These are phyloP conservation scores for Mycena epipterygia DNA, from an alignment of 768 basidiomycete species.

Conservation along the genomic window DNA sequence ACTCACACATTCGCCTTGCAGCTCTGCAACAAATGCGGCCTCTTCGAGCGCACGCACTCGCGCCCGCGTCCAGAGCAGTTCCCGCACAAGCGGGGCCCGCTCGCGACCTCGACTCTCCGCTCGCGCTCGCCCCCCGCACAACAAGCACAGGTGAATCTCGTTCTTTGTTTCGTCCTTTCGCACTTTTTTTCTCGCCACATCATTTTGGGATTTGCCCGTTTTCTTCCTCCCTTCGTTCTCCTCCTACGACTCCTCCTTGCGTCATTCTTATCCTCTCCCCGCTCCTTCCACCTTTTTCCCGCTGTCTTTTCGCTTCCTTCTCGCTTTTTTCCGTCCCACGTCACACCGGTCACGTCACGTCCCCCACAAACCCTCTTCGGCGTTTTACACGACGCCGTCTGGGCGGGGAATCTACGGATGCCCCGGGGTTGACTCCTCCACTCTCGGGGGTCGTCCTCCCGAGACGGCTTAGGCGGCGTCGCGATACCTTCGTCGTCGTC, in stretches of 20 bases:
- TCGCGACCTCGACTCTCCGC: conserved; percentile 65
- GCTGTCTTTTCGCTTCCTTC: not conserved
- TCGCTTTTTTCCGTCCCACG: not conserved
- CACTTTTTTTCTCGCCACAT: not conserved
- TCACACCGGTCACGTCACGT: too few relatives aligned
- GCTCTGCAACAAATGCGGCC: conserved; percentile 81
- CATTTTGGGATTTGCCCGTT: not conserved
- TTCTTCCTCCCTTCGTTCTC: not conserved
- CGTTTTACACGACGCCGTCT: too few relatives aligned
- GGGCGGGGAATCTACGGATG: too few relatives aligned
- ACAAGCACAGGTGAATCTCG: not conserved
- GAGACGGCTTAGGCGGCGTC: too few relatives aligned
- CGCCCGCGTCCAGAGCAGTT: conserved; percentile 85
- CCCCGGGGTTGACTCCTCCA: too few relatives aligned
- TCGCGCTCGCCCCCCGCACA: conserved; percentile 61
- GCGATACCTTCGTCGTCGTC: too few relatives aligned
- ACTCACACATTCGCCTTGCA: conserved; percentile 44
- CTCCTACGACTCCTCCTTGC: not conserved
- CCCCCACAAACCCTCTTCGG: too few relatives aligned
- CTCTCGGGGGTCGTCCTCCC: too few relatives aligned
- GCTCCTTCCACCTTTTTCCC: not conserved
- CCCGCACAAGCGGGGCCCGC: conserved; percentile 82
- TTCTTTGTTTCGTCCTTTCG: not conserved
- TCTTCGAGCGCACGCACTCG: conserved; percentile 86
- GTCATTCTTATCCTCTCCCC: not conserved